Evolutionary conservation across 2,329 filamentous ascomycete species (phyloP).

Genomic region (Colletotrichum higginsianum): DNA sequence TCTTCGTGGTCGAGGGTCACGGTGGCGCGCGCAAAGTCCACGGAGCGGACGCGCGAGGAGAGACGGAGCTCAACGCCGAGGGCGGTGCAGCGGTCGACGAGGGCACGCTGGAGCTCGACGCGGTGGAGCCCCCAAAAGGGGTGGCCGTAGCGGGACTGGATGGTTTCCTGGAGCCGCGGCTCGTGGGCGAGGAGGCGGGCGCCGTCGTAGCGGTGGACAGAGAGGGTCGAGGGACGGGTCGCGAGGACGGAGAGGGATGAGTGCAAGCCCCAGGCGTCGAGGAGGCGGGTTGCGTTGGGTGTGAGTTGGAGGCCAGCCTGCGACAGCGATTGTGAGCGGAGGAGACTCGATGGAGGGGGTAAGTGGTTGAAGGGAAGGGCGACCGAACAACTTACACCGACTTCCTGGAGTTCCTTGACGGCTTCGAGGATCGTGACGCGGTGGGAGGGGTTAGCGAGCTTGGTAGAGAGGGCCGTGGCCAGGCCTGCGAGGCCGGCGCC

Average conservation of each 20-base stretch:
- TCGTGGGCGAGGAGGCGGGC: conserved; percentile 43
- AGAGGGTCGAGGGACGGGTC: conserved; percentile 40
- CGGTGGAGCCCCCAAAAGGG: conserved; percentile 66
- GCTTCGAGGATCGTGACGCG: conserved; percentile 43
- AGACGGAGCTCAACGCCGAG: conserved; percentile 54
- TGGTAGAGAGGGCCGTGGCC: conserved; percentile 36
- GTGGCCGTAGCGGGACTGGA: conserved; percentile 36
- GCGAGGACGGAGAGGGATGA: conserved; percentile 35
- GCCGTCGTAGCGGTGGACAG: conserved; percentile 43
- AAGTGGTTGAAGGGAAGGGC: neutral
- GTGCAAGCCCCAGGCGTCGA: conserved; percentile 39
- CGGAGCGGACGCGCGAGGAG: conserved; percentile 27
- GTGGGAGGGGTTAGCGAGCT: conserved; percentile 38
- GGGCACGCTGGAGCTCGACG: conserved; percentile 61
- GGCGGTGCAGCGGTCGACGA: conserved; percentile 55
- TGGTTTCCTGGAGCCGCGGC: conserved; percentile 26
- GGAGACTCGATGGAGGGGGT: neutral
- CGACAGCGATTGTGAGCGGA: conserved; percentile 2
- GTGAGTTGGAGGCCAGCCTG: conserved; percentile 44
- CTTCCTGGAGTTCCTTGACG: conserved; percentile 44
- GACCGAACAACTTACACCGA: conserved; percentile 35
- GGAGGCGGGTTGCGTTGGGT: conserved; percentile 42
- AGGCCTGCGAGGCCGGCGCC: conserved; percentile 39
- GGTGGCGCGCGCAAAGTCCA: conserved; percentile 43
- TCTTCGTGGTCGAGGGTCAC: conserved; percentile 50